Evolutionary conservation across 108 stramenopile species (phyloP), one percentile per base, ranked within the genome.

Genomic region (Fistulifera solaris): DNA sequence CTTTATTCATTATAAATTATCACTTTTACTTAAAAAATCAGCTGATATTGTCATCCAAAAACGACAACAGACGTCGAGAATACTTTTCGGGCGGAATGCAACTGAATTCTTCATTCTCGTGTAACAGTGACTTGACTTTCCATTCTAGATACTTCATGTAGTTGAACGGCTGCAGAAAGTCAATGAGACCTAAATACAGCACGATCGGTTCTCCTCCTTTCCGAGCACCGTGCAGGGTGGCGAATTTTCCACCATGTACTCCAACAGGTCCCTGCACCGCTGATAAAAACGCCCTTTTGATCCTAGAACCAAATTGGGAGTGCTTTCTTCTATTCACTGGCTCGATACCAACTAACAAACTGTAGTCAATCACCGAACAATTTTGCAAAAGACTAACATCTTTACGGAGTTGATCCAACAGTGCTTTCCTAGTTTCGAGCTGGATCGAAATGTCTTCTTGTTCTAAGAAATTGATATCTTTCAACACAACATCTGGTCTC

Each of bases 161-260:
- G 17, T 75, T 78, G 84, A 84, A 94, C 14, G 88, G 88, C 56
- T 94, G 93, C 31, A 94, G 61, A 58, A 94, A 94, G 58, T 94
- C 93, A 48, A 94, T 94, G 39, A 94, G 58, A 19, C 93, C 93
- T 52, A 94, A 40, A 66, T 88, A 94, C 46, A 74, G 87, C 10
- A 80, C 55, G 11, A 78, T 81, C 2, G 56, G 41, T 2, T 77
- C 56, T 18, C 69, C 52, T 15, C 81, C 85, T 14, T 39, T 54
- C 18, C 87, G 77, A 10, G 56, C 70, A 22, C 92, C 87, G 19
- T 57, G 59, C 1, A 93, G 38, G 7, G 63, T 68, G 15, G 83
- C 63, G n/a, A 85, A 67, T 17, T 19, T 17, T 17, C 92, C 92
- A 27, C 83, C 82, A 49, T 86, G 67, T 13, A 93, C 85, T 38